Percentiles rank a stretch among this genome's conserved stretches.
Evolutionary conservation across 2,329 filamentous ascomycete species (phyloP).

Genomic region (Boeremia exigua): DNA sequence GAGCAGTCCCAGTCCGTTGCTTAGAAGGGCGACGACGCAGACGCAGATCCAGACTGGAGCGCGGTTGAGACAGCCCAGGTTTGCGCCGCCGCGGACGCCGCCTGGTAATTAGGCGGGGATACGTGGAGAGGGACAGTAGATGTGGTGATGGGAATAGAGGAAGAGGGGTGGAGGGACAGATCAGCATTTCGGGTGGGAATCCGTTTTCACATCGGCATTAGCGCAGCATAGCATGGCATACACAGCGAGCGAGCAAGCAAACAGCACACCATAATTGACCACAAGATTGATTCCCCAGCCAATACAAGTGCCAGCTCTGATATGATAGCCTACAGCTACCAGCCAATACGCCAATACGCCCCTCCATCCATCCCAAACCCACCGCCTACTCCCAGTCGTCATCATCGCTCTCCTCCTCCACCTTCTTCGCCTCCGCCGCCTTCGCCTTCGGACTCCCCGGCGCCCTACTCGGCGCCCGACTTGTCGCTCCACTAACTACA

Average conservation of each 20-base stretch:
- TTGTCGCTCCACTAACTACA: constrained; percentile 77
- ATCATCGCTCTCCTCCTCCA: constrained; percentile 64
- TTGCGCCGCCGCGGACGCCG: constrained; percentile 7
- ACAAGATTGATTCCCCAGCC: not conserved
- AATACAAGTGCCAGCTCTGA: not conserved
- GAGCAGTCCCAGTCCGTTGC: constrained; percentile 39
- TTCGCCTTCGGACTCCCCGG: constrained; percentile 68
- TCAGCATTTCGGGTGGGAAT: not conserved
- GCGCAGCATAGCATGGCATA: constrained; percentile 5
- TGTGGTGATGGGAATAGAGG: not conserved
- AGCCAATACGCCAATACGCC: not conserved
- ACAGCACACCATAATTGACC: not conserved
- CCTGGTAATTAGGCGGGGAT: not conserved
- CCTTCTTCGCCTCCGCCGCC: constrained; percentile 49
- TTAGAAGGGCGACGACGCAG: constrained; percentile 43
- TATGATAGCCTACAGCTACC: not conserved
- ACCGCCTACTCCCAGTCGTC: constrained; percentile 79
- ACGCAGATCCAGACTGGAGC: constrained; percentile 15
- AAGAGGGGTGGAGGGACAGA: not conserved
- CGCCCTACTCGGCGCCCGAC: constrained; percentile 61
- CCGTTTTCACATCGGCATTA: not conserved
- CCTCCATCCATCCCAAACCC: constrained; percentile 9
- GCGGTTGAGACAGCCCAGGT: constrained; percentile 31
- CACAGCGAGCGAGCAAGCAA: no score
- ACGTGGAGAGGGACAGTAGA: not conserved